Evolutionary conservation across 768 basidiomycete species (phyloP).

Genomic region (Suillus luteus): DNA sequence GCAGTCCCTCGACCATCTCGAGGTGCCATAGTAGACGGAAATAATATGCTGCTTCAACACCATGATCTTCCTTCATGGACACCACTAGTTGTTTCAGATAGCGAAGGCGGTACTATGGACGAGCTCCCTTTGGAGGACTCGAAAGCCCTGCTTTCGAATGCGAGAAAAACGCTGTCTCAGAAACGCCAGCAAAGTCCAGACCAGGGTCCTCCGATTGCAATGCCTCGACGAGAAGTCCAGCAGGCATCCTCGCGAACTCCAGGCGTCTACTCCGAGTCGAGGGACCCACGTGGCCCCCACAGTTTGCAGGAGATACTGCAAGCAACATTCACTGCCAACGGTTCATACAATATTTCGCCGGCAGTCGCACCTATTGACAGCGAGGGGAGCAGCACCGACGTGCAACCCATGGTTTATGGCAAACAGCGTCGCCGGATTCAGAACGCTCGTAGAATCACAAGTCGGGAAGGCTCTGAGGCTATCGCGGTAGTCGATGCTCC

Average conservation of each 20-base stretch:
- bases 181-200: background rate
- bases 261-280: too few relatives aligned
- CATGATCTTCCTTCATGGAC: conserved; percentile 5
- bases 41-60: background rate
- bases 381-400: background rate
- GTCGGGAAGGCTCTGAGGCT: background rate
- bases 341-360: background rate
- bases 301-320: conserved; percentile 2
- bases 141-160: background rate
- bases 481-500: too few relatives aligned
- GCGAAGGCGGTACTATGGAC: background rate
- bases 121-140: background rate
- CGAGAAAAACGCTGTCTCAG: background rate
- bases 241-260: background rate
- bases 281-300: background rate
- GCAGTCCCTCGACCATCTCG: background rate
- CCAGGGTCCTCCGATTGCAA: background rate
- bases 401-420: background rate
- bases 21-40: too few relatives aligned
- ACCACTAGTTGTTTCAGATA: conserved; percentile 2
- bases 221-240: background rate
- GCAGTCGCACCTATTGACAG: background rate
- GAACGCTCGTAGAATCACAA: background rate
- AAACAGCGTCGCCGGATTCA: background rate
- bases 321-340: conserved; percentile 1